phyloP scores from a whole-genome alignment of 208 protist species.

The Leishmania aethiopica region DNA sequence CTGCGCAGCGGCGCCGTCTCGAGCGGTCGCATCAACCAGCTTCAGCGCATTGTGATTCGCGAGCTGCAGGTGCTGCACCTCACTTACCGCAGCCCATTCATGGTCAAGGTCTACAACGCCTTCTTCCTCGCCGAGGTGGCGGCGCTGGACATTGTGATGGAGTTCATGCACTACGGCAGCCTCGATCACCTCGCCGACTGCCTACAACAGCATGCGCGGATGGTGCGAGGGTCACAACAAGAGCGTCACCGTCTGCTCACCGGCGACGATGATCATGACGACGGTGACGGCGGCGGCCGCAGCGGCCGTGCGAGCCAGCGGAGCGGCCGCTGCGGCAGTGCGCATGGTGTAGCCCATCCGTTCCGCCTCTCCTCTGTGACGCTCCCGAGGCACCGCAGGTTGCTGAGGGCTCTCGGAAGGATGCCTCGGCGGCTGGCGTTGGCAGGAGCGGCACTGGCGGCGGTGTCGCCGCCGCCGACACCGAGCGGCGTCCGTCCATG shows the following conservation, averaged over 20 bases:
- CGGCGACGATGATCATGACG: constrained; percentile 9
- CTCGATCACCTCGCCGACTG: constrained; percentile 55
- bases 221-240: constrained; percentile 31
- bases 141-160: constrained; percentile 86
- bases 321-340: constrained; percentile 1
- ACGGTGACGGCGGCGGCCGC: constrained; percentile 7
- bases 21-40: constrained; percentile 48
- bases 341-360: not conserved
- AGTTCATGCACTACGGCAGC: constrained; percentile 92
- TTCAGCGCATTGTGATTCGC: constrained; percentile 73
- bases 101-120: constrained; percentile 92
- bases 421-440: not conserved
- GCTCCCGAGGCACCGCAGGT: not conserved
- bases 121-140: constrained; percentile 64
- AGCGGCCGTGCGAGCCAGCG: not conserved
- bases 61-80: constrained; percentile 89
- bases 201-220: constrained; percentile 45
- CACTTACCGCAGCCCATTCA: constrained; percentile 84
- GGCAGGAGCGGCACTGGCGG: not conserved
- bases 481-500: not conserved
- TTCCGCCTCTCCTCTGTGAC: not conserved
- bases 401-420: not conserved
- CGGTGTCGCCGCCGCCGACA: not conserved
- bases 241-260: constrained; percentile 23
- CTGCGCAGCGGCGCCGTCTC: constrained; percentile 18